phyloP scores from a whole-genome alignment of 2,329 filamentous ascomycete genomes.

The Neofusicoccum cordaticola region DNA sequence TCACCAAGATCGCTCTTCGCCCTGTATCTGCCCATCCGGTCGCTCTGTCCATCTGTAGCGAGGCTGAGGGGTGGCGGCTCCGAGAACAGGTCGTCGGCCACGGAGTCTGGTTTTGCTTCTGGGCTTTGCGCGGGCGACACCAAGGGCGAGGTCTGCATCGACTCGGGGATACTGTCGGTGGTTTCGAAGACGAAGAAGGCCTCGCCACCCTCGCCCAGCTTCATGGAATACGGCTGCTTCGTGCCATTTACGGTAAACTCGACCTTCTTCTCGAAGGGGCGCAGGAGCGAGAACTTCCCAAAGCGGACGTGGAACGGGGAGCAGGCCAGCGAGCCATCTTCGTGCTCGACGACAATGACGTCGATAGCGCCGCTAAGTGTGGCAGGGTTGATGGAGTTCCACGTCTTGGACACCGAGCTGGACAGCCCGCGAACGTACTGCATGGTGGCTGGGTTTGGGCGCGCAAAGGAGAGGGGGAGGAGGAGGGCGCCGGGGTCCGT shows the following conservation, averaged over 20 bases:
- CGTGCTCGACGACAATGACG: conserved; percentile 95
- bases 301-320: conserved; percentile 98
- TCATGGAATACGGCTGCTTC: conserved; percentile 96
- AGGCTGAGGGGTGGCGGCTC: conserved; percentile 71
- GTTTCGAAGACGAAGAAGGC: conserved; percentile 99
- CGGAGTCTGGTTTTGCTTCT: conserved; percentile 52
- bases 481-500: not conserved
- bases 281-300: conserved; percentile 93
- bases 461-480: not conserved
- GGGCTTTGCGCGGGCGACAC: conserved; percentile 89
- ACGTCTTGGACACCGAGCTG: conserved; percentile 94
- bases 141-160: conserved; percentile 88
- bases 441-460: conserved; percentile 69
- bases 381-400: conserved; percentile 98
- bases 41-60: conserved; percentile 42
- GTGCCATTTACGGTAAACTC: conserved; percentile 92
- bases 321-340: conserved; percentile 85
- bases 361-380: conserved; percentile 97
- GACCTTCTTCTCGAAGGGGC: conserved; percentile 97
- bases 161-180: conserved; percentile 83
- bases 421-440: conserved; percentile 97
- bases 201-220: conserved; percentile 93
- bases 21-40: conserved; percentile 24
- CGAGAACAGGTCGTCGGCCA: conserved; percentile 50
- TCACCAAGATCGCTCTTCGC: conserved; percentile 48